phyloP scores from a whole-genome alignment of 345 rosid species.

The Lumnitzera littorea region DNA sequence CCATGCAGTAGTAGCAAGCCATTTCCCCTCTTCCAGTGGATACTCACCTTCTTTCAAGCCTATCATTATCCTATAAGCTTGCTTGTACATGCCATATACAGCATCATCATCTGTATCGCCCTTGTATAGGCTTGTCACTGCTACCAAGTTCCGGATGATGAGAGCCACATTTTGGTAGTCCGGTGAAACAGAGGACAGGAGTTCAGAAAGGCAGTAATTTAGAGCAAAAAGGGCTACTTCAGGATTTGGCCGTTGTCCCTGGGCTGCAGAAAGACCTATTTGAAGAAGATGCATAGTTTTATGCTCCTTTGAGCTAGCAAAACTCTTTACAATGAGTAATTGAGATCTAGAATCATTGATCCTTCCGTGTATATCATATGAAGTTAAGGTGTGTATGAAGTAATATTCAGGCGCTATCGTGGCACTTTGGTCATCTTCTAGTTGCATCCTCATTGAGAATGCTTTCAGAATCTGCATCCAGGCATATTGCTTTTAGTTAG shows the following conservation, averaged over 20 bases:
- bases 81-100: constrained; percentile 61
- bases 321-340: constrained; percentile 49
- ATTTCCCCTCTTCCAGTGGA: constrained; percentile 84
- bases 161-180: constrained; percentile 61
- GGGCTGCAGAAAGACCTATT: constrained; percentile 66
- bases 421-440: constrained; percentile 19
- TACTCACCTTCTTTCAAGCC: constrained; percentile 85
- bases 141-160: constrained; percentile 54
- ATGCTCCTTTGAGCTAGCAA: constrained; percentile 67
- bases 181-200: constrained; percentile 62
- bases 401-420: constrained; percentile 46
- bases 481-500: constrained; percentile 3
- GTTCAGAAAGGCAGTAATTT: constrained; percentile 56
- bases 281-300: constrained; percentile 60
- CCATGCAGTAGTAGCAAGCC: constrained; percentile 98
- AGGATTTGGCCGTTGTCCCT: constrained; percentile 51
- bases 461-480: constrained; percentile 42
- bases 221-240: constrained; percentile 73
- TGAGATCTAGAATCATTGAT: constrained; percentile 44
- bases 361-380: constrained; percentile 66
- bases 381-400: constrained; percentile 63
- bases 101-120: constrained; percentile 58
- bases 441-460: constrained; percentile 20
- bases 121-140: constrained; percentile 57
- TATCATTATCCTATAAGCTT: constrained; percentile 79